Percentiles rank a stretch among this genome's conserved stretches.
Conservation (phyloP, 495 filamentous ascomycete genomes). For the Penicilliopsis zonata region DNA sequence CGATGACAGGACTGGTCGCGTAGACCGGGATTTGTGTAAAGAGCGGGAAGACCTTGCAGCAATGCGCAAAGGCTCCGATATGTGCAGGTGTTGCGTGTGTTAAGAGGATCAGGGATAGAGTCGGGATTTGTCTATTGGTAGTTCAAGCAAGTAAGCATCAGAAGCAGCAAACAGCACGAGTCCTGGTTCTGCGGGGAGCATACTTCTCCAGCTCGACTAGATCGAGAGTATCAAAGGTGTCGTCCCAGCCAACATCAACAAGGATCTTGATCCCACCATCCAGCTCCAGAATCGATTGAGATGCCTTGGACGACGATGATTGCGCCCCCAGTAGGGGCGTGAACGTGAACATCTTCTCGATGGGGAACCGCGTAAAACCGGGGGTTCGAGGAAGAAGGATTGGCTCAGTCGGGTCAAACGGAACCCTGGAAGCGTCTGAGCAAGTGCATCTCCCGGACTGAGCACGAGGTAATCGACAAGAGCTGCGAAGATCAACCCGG, state of each 20-base stretch:
- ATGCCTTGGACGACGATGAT: constrained; percentile 64
- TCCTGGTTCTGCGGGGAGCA: too few relatives aligned
- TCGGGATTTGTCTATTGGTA: constrained; percentile 61
- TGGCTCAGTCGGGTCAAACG: not conserved
- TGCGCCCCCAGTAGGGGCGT: constrained; percentile 85
- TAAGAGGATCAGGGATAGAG: constrained; percentile 85
- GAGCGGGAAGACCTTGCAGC: constrained; percentile 88
- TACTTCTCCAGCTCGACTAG: constrained; percentile 84
- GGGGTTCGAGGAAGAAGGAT: not conserved
- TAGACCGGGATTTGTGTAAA: constrained; percentile 94
- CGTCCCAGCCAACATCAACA: constrained; percentile 93
- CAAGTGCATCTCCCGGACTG: too few relatives aligned
- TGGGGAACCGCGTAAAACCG: not conserved
- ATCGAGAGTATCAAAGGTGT: constrained; percentile 68
- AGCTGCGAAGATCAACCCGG: too few relatives aligned
- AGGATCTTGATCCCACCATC: constrained; percentile 94
- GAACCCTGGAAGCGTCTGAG: not conserved
- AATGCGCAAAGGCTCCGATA: constrained; percentile 88
- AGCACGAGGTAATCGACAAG: too few relatives aligned
- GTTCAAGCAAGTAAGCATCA: not conserved
- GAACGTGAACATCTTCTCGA: constrained; percentile 76
- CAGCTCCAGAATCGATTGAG: constrained; percentile 89
- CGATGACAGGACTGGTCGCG: constrained; percentile 85
- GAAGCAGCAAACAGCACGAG: not conserved
- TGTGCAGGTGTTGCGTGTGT: constrained; percentile 87